Evolutionary conservation across 169 alveolate genomes (phyloP), one percentile per base, ranked within the genome.

Genomic region (Cryptosporidium sp.): DNA sequence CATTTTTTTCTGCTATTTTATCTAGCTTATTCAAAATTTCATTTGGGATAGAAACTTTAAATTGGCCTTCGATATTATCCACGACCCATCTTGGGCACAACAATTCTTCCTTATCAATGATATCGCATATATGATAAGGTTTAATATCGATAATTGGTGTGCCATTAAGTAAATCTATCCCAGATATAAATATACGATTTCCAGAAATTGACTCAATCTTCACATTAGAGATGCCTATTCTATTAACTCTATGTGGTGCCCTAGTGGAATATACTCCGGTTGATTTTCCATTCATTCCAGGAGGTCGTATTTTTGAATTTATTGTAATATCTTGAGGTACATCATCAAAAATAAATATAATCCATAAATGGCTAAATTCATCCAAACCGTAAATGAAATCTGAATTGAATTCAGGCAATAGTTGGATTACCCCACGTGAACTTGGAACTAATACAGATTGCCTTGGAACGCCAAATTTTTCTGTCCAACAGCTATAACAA

Each of bases 191-290:
- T 18, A 94, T 86, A 26, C 93, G 91, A 52, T 92, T 87, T 33
- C 85, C 92, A 53, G 84, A 87, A 85, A 95, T 85, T 70, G 92
- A 92, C 33, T 93, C 92, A 68, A 95, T 56, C 71, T 94, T 92
- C 45, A 93, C 95, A 33, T 92, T 68, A 35, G 95, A 91, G 45
- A 95, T 72, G 3, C 97, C 97, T 73, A 95, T 94, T n/a, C 96
- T 96, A 85, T 94, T 94, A 72, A 85, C 92, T 87, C 97, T 91
- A 70, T 94, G 96, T 3, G 97, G 97, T 3, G 95, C 75, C n/a
- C 96, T 70, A 3, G 97, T 95, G 0, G 97, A 96, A 86, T 93
- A 94, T 8, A 94, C 93, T n/a, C 97, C 97, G 58, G 89, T 85
- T 67, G 58, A 35, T 42, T 58, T 56, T 16, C 67, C 71, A 56